phyloP scores from a whole-genome alignment of 2,329 filamentous ascomycete genomes.

The Sarocladium brachiariae region DNA sequence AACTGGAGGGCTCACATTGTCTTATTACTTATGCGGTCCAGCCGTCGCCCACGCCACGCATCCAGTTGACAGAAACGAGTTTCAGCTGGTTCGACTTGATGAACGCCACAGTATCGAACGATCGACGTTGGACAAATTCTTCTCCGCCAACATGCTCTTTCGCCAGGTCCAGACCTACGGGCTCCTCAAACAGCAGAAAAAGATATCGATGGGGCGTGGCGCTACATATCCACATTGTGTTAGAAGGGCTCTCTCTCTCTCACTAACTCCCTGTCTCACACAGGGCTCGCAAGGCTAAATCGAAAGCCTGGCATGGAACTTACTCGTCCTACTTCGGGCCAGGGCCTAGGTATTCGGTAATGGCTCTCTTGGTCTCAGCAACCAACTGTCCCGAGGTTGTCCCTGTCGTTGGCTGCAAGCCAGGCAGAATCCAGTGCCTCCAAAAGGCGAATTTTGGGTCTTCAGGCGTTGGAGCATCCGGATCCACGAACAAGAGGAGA shows the following conservation, averaged over 20 bases:
- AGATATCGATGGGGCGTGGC: slow-evolving; percentile 41
- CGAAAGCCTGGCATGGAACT: too few relatives aligned
- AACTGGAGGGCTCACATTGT: too few relatives aligned
- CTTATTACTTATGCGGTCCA: slow-evolving; percentile 28
- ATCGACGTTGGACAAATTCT: slow-evolving; percentile 37
- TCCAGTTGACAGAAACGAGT: slow-evolving; percentile 38
- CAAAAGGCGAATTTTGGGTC: slow-evolving; percentile 49
- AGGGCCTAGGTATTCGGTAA: slow-evolving; percentile 37
- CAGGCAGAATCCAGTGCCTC: slow-evolving; percentile 45
- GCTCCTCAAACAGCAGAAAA: slow-evolving; percentile 37
- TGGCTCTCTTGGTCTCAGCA: slow-evolving; percentile 23
- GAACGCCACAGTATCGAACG: slow-evolving; percentile 33
- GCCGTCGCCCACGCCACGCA: slow-evolving; percentile 37
- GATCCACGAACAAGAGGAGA: slow-evolving; percentile 43
- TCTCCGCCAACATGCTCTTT: slow-evolving; percentile 40
- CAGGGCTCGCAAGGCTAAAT: too few relatives aligned
- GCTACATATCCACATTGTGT: slow-evolving; percentile 18
- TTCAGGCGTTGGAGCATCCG: slow-evolving; percentile 47
- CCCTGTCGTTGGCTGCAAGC: slow-evolving; percentile 25
- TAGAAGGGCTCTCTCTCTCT: background rate
- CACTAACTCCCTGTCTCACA: too few relatives aligned
- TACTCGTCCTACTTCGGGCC: slow-evolving; percentile 39
- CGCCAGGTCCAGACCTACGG: slow-evolving; percentile 23
- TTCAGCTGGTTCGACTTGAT: slow-evolving; percentile 29
- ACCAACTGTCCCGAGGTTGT: slow-evolving; percentile 8